Evolutionary conservation across 2,329 filamentous ascomycete genomes (phyloP).

Genomic region (Nemania sp.): DNA sequence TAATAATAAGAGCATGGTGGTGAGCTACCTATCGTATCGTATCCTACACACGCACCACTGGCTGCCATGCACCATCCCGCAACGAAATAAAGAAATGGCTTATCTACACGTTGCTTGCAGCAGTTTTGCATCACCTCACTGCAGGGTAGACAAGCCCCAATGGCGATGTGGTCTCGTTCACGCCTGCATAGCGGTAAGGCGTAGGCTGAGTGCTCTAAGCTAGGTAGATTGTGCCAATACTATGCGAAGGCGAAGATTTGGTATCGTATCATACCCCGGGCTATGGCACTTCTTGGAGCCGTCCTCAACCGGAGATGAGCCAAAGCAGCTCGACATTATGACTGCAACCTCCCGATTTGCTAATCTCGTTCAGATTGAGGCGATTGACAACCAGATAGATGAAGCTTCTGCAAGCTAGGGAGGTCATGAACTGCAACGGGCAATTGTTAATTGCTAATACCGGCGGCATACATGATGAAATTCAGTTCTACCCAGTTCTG

Average conservation of each 20-base stretch:
- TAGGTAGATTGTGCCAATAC: background rate
- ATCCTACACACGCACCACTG: background rate
- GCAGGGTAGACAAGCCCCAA: background rate
- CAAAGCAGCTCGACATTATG: background rate
- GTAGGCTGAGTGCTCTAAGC: background rate
- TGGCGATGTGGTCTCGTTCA: background rate
- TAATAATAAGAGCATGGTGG: conserved; percentile 3
- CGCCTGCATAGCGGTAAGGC: background rate
- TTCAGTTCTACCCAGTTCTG: background rate
- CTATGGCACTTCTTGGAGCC: too few species aligned
- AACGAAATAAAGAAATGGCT: background rate
- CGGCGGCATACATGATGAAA: background rate
- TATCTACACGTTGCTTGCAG: too few species aligned
- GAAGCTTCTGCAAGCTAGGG: background rate
- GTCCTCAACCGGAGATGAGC: background rate
- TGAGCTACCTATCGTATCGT: background rate
- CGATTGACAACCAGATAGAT: background rate
- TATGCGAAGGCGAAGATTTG: too few species aligned
- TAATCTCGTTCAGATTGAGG: background rate
- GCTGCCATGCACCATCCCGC: conserved; percentile 4
- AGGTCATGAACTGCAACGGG: background rate
- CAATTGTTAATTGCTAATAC: background rate
- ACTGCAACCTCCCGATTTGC: conserved; percentile 4
- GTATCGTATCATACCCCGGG: too few species aligned
- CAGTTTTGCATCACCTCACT: conserved; percentile 2